phyloP scores from a whole-genome alignment of 305 asterid genomes.

The Caryopteris hybrid region DNA sequence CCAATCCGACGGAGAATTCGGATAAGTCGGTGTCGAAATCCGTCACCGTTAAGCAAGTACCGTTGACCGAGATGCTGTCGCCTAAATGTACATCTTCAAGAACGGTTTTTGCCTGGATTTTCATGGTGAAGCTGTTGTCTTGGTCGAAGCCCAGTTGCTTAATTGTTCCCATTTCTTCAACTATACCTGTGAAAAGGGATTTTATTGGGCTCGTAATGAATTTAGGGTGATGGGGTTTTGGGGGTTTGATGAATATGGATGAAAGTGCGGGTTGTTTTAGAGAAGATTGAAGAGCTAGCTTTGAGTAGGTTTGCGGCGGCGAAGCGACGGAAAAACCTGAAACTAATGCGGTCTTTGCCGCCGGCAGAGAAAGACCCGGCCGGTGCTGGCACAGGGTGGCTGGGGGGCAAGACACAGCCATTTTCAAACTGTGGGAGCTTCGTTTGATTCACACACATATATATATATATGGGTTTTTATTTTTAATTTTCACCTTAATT shows the following conservation, averaged over 20 bases:
- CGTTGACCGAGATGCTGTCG: conserved; percentile 91
- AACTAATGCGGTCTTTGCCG: conserved; percentile 10
- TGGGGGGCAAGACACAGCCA: conserved; percentile 19
- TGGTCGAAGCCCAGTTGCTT: conserved; percentile 57
- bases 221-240: conserved; percentile 25
- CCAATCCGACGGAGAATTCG: conserved; percentile 69
- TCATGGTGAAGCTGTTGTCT: conserved; percentile 63
- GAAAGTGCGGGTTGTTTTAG: conserved; percentile 43
- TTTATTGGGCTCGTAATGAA: conserved; percentile 22
- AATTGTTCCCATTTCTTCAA: conserved; percentile 75
- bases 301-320: conserved; percentile 17
- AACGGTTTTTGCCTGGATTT: conserved; percentile 50
- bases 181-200: conserved; percentile 86
- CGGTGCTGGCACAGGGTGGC: conserved; percentile 12
- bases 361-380: conserved; percentile 1
- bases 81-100: conserved; percentile 80
- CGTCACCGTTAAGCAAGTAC: conserved; percentile 85
- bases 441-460: too few species aligned
- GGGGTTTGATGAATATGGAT: conserved; percentile 34
- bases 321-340: conserved; percentile 13
- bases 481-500: too few species aligned
- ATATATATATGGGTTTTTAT: too few species aligned
- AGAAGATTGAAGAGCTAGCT: conserved; percentile 16
- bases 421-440: too few species aligned
- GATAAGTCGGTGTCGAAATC: conserved; percentile 38